Evolutionary conservation across 2,329 filamentous ascomycete genomes (phyloP).

Genomic region (Pseudocercospora fuligena): DNA sequence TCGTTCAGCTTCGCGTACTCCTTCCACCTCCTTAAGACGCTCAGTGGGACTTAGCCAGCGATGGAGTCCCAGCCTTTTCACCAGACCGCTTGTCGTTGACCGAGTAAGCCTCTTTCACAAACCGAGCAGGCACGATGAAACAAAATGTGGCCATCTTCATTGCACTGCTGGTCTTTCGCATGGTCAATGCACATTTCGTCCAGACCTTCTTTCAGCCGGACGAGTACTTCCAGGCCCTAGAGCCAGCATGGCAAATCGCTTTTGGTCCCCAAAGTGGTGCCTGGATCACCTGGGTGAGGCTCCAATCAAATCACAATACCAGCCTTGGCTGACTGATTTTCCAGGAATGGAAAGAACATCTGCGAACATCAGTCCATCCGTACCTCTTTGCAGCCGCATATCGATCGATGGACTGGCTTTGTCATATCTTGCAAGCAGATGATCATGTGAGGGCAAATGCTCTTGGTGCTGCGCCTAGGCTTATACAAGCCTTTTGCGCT

Average conservation of each 20-base stretch:
- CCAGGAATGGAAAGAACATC: slow-evolving; percentile 88
- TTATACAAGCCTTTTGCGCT: slow-evolving; percentile 77
- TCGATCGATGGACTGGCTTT: slow-evolving; percentile 62
- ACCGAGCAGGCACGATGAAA: background rate
- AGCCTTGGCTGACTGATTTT: slow-evolving; percentile 14
- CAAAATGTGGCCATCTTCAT: slow-evolving; percentile 27
- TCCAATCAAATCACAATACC: background rate
- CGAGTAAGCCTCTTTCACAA: too few species aligned
- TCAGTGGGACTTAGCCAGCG: background rate
- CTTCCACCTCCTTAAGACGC: too few species aligned
- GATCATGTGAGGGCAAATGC: slow-evolving; percentile 65
- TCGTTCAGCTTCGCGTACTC: too few species aligned
- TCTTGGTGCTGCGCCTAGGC: slow-evolving; percentile 73
- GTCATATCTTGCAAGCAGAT: slow-evolving; percentile 59
- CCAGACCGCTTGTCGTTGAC: background rate
- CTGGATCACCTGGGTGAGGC: slow-evolving; percentile 90
- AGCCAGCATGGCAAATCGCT: slow-evolving; percentile 88
- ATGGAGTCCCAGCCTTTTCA: background rate
- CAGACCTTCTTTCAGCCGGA: slow-evolving; percentile 97
- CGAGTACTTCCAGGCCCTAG: slow-evolving; percentile 94
- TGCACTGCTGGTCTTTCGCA: slow-evolving; percentile 68
- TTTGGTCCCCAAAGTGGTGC: slow-evolving; percentile 79
- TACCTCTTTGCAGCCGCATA: slow-evolving; percentile 80
- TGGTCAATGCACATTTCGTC: slow-evolving; percentile 77
- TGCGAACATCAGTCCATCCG: slow-evolving; percentile 93